A percentile compares a stretch with the other conserved stretches of the same genome.
phyloP scores from a whole-genome alignment of 225 moss, liverwort and hornwort species.

The Straminergon stramineum region DNA sequence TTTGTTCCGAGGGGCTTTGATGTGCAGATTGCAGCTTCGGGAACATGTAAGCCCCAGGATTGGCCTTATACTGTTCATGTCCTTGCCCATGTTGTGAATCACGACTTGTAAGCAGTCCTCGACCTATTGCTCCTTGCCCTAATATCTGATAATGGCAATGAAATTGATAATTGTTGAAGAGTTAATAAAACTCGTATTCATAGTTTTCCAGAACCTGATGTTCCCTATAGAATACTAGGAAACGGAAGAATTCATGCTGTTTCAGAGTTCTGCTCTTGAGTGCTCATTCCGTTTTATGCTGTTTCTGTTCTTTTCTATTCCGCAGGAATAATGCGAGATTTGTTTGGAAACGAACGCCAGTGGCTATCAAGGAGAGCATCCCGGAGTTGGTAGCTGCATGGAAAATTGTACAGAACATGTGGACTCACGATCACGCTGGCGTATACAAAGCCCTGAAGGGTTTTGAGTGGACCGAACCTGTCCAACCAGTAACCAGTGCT shows the following conservation, averaged over 20 bases:
- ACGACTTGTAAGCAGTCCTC: constrained; percentile 66
- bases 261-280: neutral
- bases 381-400: constrained; percentile 77
- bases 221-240: neutral
- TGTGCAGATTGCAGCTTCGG: constrained; percentile 69
- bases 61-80: constrained; percentile 89
- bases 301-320: neutral
- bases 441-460: constrained; percentile 72
- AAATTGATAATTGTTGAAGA: neutral
- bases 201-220: neutral
- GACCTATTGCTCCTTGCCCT: neutral
- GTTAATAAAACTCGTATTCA: neutral
- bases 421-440: constrained; percentile 83
- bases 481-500: constrained; percentile 59
- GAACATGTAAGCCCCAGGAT: constrained; percentile 60
- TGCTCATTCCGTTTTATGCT: neutral
- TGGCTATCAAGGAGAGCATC: constrained; percentile 55
- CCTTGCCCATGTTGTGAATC: constrained; percentile 79
- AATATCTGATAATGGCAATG: neutral
- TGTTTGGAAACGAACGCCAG: constrained; percentile 80
- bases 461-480: constrained; percentile 70
- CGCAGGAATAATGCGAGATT: constrained; percentile 88
- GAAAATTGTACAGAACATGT: constrained; percentile 83
- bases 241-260: neutral
- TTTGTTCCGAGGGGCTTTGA: neutral